These are phyloP conservation scores for Parathielavia hyrcaniae DNA, from an alignment of 495 filamentous ascomycete genomes.

Conservation along the genomic window DNA sequence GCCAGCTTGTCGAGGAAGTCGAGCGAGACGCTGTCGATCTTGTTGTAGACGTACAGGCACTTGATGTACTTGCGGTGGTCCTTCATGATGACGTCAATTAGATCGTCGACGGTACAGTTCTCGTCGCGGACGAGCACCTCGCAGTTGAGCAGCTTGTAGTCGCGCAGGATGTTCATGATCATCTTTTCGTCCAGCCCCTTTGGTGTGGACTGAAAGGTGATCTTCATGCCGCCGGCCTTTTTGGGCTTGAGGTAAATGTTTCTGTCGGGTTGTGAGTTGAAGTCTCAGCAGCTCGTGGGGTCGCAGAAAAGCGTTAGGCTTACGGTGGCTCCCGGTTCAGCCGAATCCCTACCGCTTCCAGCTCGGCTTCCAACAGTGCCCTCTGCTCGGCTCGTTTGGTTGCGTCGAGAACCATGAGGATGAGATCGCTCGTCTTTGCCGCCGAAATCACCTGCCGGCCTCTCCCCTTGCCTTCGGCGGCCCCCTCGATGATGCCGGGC, in stretches of 20 bases:
- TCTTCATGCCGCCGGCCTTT: slow-evolving; percentile 97
- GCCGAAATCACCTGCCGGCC: slow-evolving; percentile 96
- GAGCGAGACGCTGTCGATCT: slow-evolving; percentile 92
- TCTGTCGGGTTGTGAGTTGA: slow-evolving; percentile 37
- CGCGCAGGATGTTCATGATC: slow-evolving; percentile 89
- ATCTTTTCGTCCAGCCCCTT: slow-evolving; percentile 95
- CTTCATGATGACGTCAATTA: slow-evolving; percentile 98
- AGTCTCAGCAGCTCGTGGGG: background rate
- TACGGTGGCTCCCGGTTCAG: slow-evolving; percentile 90
- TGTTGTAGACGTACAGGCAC: slow-evolving; percentile 99
- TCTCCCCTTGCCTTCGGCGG: slow-evolving; percentile 91
- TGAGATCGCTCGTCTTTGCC: slow-evolving; percentile 97
- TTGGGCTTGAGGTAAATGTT: slow-evolving; percentile 99
- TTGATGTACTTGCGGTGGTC: slow-evolving; percentile 96
- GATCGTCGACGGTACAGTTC: slow-evolving; percentile 91
- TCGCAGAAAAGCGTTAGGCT: slow-evolving; percentile 27
- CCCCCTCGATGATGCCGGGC: slow-evolving; percentile 97
- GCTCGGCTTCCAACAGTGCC: slow-evolving; percentile 79
- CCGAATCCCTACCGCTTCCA: slow-evolving; percentile 94
- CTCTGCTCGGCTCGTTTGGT: slow-evolving; percentile 96
- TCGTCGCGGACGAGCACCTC: slow-evolving; percentile 95
- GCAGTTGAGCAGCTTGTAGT: slow-evolving; percentile 98
- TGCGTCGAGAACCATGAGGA: slow-evolving; percentile 95
- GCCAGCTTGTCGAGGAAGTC: slow-evolving; percentile 90
- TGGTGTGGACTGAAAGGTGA: slow-evolving; percentile 84